Conservation (phyloP, 208 protist species). For the Eutreptiella sp. region DNA sequence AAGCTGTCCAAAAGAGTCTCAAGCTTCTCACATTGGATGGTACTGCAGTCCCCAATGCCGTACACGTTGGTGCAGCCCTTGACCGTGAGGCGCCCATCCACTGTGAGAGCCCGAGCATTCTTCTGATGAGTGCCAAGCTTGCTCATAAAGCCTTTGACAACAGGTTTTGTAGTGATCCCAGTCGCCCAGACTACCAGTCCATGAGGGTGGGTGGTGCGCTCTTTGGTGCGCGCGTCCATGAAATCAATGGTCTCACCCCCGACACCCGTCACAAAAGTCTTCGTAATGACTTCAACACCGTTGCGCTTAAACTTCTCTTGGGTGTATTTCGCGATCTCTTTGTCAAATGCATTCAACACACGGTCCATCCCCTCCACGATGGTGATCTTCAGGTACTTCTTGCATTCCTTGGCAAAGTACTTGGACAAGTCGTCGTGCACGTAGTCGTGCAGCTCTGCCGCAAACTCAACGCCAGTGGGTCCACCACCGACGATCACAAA, state of each 20-base stretch:
- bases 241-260: slow-evolving; percentile 50
- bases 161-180: slow-evolving; percentile 61
- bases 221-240: neutral
- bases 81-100: slow-evolving; percentile 56
- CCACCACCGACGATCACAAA: slow-evolving; percentile 80
- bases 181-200: slow-evolving; percentile 77
- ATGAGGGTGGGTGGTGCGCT: neutral
- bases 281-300: slow-evolving; percentile 60
- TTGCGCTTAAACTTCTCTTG: slow-evolving; percentile 52
- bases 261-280: slow-evolving; percentile 61
- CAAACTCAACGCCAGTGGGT: slow-evolving; percentile 76
- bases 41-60: slow-evolving; percentile 70
- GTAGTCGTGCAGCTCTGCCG: slow-evolving; percentile 75
- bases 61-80: slow-evolving; percentile 63
- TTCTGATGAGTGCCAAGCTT: slow-evolving; percentile 59
- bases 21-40: too few relatives aligned
- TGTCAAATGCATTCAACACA: slow-evolving; percentile 73
- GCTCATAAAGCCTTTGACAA: slow-evolving; percentile 59
- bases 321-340: slow-evolving; percentile 64
- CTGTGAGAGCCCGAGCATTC: slow-evolving; percentile 56
- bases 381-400: slow-evolving; percentile 64
- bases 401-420: slow-evolving; percentile 48
- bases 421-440: slow-evolving; percentile 69
- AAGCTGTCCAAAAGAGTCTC: too few relatives aligned
- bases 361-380: slow-evolving; percentile 71